phyloP scores from a whole-genome alignment of 805 yeast genomes.

The Candida multigemmis region DNA sequence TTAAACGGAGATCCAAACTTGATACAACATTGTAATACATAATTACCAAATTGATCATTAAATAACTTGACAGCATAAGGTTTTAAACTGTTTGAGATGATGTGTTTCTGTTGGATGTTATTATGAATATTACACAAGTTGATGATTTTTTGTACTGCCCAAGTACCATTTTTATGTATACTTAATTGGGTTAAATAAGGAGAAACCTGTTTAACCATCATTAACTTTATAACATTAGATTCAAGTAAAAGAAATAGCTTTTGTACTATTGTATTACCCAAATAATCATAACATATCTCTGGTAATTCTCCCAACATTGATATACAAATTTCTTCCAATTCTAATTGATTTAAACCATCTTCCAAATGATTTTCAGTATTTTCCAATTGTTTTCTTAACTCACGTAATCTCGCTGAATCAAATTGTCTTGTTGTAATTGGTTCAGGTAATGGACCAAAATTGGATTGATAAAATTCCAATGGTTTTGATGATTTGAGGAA shows the following conservation, averaged over 20 bases:
- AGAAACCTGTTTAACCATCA: constrained; percentile 69
- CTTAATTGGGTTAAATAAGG: constrained; percentile 87
- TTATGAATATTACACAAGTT: constrained; percentile 46
- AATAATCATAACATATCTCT: constrained; percentile 81
- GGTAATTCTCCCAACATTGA: constrained; percentile 86
- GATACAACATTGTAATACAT: constrained; percentile 89
- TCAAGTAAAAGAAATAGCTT: constrained; percentile 66
- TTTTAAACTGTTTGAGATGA: constrained; percentile 61
- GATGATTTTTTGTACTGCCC: constrained; percentile 98
- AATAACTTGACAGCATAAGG: constrained; percentile 81
- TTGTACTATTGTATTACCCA: constrained; percentile 94
- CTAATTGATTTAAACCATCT: constrained; percentile 34
- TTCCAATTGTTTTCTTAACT: constrained; percentile 57
- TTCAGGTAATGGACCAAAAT: constrained; percentile 72
- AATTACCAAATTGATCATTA: constrained; percentile 94
- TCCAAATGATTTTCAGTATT: constrained; percentile 16
- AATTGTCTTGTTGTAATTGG: constrained; percentile 60
- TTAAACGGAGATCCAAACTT: constrained; percentile 85
- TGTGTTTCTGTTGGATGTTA: constrained; percentile 35
- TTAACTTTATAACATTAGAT: constrained; percentile 61
- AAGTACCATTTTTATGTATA: constrained; percentile 94
- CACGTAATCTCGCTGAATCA: constrained; percentile 84
- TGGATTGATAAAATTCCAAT: constrained; percentile 41
- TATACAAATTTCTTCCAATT: constrained; percentile 72
- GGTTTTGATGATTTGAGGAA: constrained; percentile 32